These are phyloP conservation scores for Nitzschia putrida DNA, from an alignment of 108 stramenopile genomes.

Conservation along the genomic window DNA sequence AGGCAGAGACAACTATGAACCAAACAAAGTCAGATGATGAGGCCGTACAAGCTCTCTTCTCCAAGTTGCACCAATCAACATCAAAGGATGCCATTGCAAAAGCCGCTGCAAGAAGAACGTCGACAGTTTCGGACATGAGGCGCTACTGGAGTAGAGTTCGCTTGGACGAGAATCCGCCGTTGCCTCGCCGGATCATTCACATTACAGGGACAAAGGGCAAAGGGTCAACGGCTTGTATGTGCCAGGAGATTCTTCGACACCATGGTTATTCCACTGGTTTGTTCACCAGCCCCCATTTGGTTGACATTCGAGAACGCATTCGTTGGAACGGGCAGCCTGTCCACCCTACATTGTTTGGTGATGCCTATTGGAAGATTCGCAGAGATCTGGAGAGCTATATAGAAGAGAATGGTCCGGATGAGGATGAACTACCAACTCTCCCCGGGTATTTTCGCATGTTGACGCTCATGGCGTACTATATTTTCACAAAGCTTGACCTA, in stretches of 20 bases:
- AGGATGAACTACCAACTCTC: conserved; percentile 47
- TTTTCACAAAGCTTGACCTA: conserved; percentile 48
- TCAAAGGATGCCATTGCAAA: conserved; percentile 47
- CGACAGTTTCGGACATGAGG: conserved; percentile 68
- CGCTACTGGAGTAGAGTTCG: conserved; percentile 51
- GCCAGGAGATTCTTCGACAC: conserved; percentile 70
- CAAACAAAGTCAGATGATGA: conserved; percentile 24
- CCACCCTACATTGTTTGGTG: conserved; percentile 56
- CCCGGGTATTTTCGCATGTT: conserved; percentile 93
- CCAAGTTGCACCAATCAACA: conserved; percentile 62
- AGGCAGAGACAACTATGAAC: no score
- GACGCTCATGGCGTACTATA: conserved; percentile 79
- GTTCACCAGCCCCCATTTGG: conserved; percentile 93
- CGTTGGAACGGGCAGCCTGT: conserved; percentile 80
- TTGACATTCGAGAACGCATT: conserved; percentile 84
- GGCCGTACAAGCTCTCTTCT: conserved; percentile 63
- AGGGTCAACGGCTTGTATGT: conserved; percentile 85
- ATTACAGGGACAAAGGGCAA: conserved; percentile 97
- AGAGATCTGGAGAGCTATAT: conserved; percentile 32
- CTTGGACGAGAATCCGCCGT: neutral
- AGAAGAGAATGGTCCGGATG: conserved; percentile 5
- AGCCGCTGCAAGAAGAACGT: conserved; percentile 49
- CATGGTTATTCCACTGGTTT: conserved; percentile 72
- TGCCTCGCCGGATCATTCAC: conserved; percentile 62
- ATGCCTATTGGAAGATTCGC: conserved; percentile 75